These are phyloP conservation scores for Hordeum vulgare DNA, from an alignment of 176 grass and related monocot genomes.

Conservation along the genomic window MorexV3_pseudomolecules_assembly NC_058519.1:587004633-587005132, in stretches of 20 bases:
- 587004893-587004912: conserved; percentile 61
- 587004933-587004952: conserved; percentile 42
- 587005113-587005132: conserved; percentile 61
- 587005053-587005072: conserved; percentile 14
- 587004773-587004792: background rate
- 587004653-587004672: background rate
- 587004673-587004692: background rate
- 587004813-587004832: background rate
- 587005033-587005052: conserved; percentile 87
- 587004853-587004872: conserved; percentile 17
- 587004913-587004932: conserved; percentile 55
- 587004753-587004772: background rate
- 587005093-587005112: conserved; percentile 29
- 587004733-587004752: background rate
- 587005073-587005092: background rate
- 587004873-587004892: conserved; percentile 85
- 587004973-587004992: conserved; percentile 66
- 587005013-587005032: conserved; percentile 55
- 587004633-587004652: background rate
- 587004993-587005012: conserved; percentile 65
- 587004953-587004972: conserved; percentile 60
- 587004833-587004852: background rate
- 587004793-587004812: conserved; percentile 14
- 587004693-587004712: background rate
- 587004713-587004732: background rate